Evolutionary conservation across 805 yeast genomes (phyloP).

Genomic region (Candida palmyrensis): DNA sequence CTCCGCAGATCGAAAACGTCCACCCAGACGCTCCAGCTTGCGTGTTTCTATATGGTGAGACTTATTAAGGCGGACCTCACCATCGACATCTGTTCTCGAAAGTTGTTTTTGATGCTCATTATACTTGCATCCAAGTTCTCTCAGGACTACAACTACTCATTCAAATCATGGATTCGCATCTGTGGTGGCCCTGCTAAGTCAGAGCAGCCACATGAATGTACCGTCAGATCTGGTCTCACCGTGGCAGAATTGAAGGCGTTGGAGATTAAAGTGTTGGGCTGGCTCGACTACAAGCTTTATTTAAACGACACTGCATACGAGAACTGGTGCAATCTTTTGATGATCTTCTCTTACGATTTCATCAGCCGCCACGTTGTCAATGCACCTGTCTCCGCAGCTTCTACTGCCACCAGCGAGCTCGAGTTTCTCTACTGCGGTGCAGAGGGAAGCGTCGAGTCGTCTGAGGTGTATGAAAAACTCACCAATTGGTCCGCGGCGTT

Average conservation of each 20-base stretch:
- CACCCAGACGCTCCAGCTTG: conserved; percentile 56
- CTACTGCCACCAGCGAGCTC: not conserved
- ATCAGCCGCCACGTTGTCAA: conserved; percentile 32
- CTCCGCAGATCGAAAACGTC: conserved; percentile 38
- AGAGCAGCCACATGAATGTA: conserved; percentile 6
- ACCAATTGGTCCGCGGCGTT: conserved; percentile 1
- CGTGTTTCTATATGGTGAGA: conserved; percentile 59
- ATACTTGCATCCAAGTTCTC: conserved; percentile 69
- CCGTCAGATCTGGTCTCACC: conserved; percentile 24
- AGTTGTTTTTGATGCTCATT: conserved; percentile 61
- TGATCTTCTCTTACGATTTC: conserved; percentile 40
- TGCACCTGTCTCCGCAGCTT: too few species aligned
- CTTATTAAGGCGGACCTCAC: conserved; percentile 21
- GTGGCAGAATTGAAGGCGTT: conserved; percentile 42
- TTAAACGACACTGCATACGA: conserved; percentile 46
- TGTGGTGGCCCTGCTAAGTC: conserved; percentile 43
- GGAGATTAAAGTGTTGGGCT: conserved; percentile 49
- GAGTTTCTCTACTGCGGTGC: too few species aligned
- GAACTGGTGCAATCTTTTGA: conserved; percentile 40
- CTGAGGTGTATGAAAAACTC: not conserved
- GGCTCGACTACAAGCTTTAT: conserved; percentile 54
- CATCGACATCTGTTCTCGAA: conserved; percentile 49
- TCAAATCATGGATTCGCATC: conserved; percentile 69
- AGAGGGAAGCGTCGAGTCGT: too few species aligned
- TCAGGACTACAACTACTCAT: conserved; percentile 67